These are phyloP conservation scores for Xanthoconium purpureum DNA, from an alignment of 768 basidiomycete species.

Conservation along the genomic window DNA sequence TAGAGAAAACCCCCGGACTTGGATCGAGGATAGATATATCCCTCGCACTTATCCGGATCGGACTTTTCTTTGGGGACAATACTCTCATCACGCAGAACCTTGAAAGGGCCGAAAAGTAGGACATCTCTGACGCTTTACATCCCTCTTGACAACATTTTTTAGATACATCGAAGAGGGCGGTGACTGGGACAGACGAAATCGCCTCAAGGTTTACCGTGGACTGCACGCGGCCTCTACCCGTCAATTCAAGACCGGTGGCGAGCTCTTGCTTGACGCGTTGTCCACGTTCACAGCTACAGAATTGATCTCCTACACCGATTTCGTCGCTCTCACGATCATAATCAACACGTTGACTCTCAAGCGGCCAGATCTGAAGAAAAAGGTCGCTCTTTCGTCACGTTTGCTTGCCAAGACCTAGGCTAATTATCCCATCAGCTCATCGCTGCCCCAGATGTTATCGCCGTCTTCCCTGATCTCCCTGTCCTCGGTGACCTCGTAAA, in stretches of 20 bases:
- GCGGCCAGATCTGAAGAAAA: slow-evolving; percentile 87
- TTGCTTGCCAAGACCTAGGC: neutral
- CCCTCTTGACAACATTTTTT: neutral
- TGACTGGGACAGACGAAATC: slow-evolving; percentile 96
- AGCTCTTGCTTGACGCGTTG: slow-evolving; percentile 84
- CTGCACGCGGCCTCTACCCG: slow-evolving; percentile 82
- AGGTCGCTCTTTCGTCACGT: slow-evolving; percentile 43
- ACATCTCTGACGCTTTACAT: slow-evolving; percentile 6
- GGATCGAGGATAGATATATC: slow-evolving; percentile 93
- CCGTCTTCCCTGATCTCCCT: slow-evolving; percentile 79
- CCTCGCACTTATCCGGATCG: slow-evolving; percentile 83
- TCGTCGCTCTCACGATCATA: slow-evolving; percentile 82
- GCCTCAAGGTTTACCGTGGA: slow-evolving; percentile 93
- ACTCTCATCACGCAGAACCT: slow-evolving; percentile 68
- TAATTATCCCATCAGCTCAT: slow-evolving; percentile 57
- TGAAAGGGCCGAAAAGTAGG: slow-evolving; percentile 76
- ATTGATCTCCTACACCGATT: slow-evolving; percentile 83
- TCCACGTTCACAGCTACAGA: slow-evolving; percentile 95
- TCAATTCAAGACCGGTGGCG: slow-evolving; percentile 85
- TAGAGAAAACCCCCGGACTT: slow-evolving; percentile 89
- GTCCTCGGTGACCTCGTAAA: slow-evolving; percentile 79
- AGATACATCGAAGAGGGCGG: slow-evolving; percentile 93
- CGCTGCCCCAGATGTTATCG: slow-evolving; percentile 80
- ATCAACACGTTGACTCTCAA: slow-evolving; percentile 72
- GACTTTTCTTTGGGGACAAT: slow-evolving; percentile 85